A percentile compares a stretch with the other conserved stretches of the same genome.
phyloP scores from a whole-genome alignment of 1,139 yeast genomes.

The Trichomonascaceae sp. region DNA sequence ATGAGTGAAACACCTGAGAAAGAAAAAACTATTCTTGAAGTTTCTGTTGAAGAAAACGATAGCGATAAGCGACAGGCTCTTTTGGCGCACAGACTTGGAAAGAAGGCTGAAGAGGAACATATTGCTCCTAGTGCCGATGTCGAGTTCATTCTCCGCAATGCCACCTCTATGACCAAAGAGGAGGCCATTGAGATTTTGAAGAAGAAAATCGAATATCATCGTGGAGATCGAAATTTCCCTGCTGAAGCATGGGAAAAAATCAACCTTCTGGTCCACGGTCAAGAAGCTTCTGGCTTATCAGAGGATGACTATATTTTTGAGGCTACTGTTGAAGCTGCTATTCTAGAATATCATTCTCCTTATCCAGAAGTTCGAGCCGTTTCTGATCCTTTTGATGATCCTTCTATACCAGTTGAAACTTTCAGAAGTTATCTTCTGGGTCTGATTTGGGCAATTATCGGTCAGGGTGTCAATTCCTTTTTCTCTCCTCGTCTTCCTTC shows the following conservation, averaged over 20 bases:
- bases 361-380: conserved; percentile 51
- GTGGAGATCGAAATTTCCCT: conserved; percentile 48
- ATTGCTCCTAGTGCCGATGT: conserved; percentile 12
- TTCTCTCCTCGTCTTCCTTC: conserved; percentile 51
- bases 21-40: background rate
- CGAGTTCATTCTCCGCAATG: conserved; percentile 21
- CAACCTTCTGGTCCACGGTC: conserved; percentile 23
- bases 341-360: conserved; percentile 51
- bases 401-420: conserved; percentile 47
- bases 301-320: conserved; percentile 24
- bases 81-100: conserved; percentile 5
- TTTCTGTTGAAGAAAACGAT: background rate
- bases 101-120: conserved; percentile 11
- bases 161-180: conserved; percentile 29
- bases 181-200: conserved; percentile 41
- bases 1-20: background rate
- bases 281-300: conserved; percentile 13
- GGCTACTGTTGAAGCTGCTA: conserved; percentile 44
- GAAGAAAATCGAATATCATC: conserved; percentile 37
- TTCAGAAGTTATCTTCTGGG: conserved; percentile 52
- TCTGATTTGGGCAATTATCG: conserved; percentile 49
- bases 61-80: conserved; percentile 1
- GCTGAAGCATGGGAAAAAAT: conserved; percentile 33
- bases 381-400: conserved; percentile 35
- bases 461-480: conserved; percentile 53